A percentile compares a stretch with the other conserved stretches of the same genome.
Conservation (phyloP, 2,329 filamentous ascomycete genomes). For the Verticillium isaacii region DNA sequence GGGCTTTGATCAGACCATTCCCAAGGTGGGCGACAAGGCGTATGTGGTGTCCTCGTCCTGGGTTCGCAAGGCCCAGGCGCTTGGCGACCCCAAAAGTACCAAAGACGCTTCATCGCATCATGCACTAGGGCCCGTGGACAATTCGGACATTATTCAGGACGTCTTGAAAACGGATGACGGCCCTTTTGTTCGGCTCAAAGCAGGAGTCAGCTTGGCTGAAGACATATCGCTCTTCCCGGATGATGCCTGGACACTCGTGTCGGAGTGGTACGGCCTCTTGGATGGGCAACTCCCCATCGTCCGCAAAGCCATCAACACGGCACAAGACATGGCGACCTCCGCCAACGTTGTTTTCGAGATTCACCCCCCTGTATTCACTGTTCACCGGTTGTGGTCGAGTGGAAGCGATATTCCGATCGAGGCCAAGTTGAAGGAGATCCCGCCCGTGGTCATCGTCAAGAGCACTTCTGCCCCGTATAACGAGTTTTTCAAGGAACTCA, state of each 20-base stretch:
- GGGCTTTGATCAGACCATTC: slow-evolving; percentile 43
- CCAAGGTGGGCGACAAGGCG: slow-evolving; percentile 68
- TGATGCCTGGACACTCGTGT: slow-evolving; percentile 75
- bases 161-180: slow-evolving; percentile 41
- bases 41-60: slow-evolving; percentile 77
- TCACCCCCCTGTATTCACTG: slow-evolving; percentile 76
- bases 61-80: slow-evolving; percentile 68
- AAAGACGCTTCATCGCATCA: slow-evolving; percentile 57
- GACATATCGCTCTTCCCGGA: slow-evolving; percentile 74
- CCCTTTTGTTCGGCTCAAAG: slow-evolving; percentile 69
- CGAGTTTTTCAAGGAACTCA: slow-evolving; percentile 71
- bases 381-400: slow-evolving; percentile 71
- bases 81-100: slow-evolving; percentile 52
- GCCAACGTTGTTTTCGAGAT: slow-evolving; percentile 77
- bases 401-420: slow-evolving; percentile 50
- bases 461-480: slow-evolving; percentile 67
- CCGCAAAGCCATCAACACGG: slow-evolving; percentile 74
- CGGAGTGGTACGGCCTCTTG: slow-evolving; percentile 76
- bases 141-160: slow-evolving; percentile 71
- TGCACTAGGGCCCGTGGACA: slow-evolving; percentile 75
- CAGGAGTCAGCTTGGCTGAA: slow-evolving; percentile 56
- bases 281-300: slow-evolving; percentile 66
- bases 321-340: slow-evolving; percentile 45
- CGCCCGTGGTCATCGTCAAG: slow-evolving; percentile 62
- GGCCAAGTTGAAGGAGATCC: slow-evolving; percentile 55